Evolutionary conservation across 129 eudicot species (phyloP), one percentile per base, ranked within the genome.

Genomic region (Tagetes patula): DNA sequence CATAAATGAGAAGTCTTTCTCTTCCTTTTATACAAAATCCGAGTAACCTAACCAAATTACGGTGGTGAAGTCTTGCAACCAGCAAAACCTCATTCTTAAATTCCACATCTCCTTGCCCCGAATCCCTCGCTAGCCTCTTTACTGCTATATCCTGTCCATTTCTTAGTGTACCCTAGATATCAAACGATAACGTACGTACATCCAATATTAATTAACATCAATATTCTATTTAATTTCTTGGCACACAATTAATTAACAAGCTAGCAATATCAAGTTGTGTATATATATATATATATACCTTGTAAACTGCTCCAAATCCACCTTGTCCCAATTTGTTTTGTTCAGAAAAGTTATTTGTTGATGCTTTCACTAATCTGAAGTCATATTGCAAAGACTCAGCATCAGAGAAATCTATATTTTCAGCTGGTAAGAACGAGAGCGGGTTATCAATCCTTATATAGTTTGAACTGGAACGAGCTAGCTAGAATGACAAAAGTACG

Each of bases 111-210:
- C 65, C 65, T 59, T 59, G 65, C 14, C 65, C 65, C 32, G 65
- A 59, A 59, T 33, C 65, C n/a, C 65, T 59, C 9, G 65, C 65
- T 32, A 59, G 41, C 65, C 65, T 59, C 65, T 59, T 59, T 59
- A 59, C 41, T 9, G 65, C 41, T 8, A 59, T 3, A 59, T 32
- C 41, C 13, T 34, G 41, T 33, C 41, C 65, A 33, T 59, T 4
- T 59, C 6, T 34, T 1, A 59, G 41, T 7, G 20, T 59, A 59
- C 65, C 65, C 65, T 59, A 59, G 1, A 59, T 32, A 33, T 32
- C 14, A 58, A 10, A 32, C 4, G 2, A 31, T 7, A 56, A 56
- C 6, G 10, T 32, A 58, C 34, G 1, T 55, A 7, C 27, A 20
- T 20, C 27, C 27, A 20, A 20, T 4, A 2, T 55, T 37, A 30